Evolutionary conservation across 2,329 filamentous ascomycete genomes (phyloP).

Genomic region (Venturia nashicola): DNA sequence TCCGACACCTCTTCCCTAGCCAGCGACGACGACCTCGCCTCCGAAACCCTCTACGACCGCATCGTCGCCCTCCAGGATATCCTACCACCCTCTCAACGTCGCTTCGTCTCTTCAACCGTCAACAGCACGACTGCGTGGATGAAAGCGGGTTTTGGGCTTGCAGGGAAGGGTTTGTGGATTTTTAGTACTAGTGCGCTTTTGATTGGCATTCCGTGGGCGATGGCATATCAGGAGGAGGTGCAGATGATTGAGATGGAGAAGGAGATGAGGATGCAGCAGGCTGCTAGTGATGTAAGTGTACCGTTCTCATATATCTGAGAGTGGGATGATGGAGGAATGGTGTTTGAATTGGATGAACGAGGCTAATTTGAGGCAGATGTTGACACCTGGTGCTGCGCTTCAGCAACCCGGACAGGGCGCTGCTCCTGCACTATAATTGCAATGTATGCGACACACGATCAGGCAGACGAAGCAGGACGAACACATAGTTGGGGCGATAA

Average conservation of each 20-base stretch:
- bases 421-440: neutral
- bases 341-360: neutral
- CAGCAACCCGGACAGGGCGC: conserved; percentile 1
- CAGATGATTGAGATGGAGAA: conserved; percentile 96
- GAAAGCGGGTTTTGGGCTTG: conserved; percentile 51
- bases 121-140: conserved; percentile 44
- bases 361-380: neutral
- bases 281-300: conserved; percentile 61
- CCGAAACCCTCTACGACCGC: conserved; percentile 30
- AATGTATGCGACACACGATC: neutral
- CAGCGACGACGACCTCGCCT: conserved; percentile 29
- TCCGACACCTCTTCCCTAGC: conserved; percentile 59
- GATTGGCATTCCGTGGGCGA: conserved; percentile 82
- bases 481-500: neutral
- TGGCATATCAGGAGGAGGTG: conserved; percentile 92
- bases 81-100: conserved; percentile 31
- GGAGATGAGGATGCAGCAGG: conserved; percentile 91
- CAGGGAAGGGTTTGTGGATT: conserved; percentile 83
- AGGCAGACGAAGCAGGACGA: neutral
- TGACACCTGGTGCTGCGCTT: conserved; percentile 1
- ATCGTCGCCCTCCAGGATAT: conserved; percentile 32
- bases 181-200: conserved; percentile 81
- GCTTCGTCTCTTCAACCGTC: conserved; percentile 27
- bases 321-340: neutral
- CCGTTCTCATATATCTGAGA: neutral